A percentile compares a stretch with the other conserved stretches of the same genome.
Evolutionary conservation across 345 rosid species (phyloP).

Genomic region (Ceriops zippeliana): DNA sequence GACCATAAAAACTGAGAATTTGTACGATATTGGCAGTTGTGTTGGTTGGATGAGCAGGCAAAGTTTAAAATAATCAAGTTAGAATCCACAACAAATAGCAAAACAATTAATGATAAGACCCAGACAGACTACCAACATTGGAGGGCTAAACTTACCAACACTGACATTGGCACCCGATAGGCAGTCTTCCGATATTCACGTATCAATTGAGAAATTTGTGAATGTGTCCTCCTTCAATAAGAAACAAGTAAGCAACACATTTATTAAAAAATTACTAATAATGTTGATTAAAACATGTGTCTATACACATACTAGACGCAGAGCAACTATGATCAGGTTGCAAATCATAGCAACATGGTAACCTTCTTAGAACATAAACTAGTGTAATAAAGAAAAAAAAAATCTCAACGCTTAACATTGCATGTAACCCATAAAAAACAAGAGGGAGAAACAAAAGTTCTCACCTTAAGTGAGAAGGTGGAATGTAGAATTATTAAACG

Average conservation of each 20-base stretch:
- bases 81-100: not conserved
- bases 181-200: slow-evolving; percentile 81
- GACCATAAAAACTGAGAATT: no score
- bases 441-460: no score
- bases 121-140: not conserved
- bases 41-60: not conserved
- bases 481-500: no score
- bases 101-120: not conserved
- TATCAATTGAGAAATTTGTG: slow-evolving; percentile 87
- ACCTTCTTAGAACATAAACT: no score
- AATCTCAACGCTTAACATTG: no score
- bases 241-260: slow-evolving; percentile 10
- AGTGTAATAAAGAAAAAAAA: no score
- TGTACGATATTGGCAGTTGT: not conserved
- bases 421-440: no score
- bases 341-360: no score
- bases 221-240: slow-evolving; percentile 78
- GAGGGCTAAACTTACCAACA: slow-evolving; percentile 55
- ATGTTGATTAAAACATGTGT: not conserved
- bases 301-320: not conserved
- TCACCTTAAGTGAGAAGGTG: no score
- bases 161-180: slow-evolving; percentile 91
- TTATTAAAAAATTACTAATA: not conserved
- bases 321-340: no score
- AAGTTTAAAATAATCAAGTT: slow-evolving; percentile 6